Evolutionary conservation across 1,284 basidiomycete species (phyloP), one percentile per base, ranked within the genome.

Genomic region (Ustilago cynodontis): DNA sequence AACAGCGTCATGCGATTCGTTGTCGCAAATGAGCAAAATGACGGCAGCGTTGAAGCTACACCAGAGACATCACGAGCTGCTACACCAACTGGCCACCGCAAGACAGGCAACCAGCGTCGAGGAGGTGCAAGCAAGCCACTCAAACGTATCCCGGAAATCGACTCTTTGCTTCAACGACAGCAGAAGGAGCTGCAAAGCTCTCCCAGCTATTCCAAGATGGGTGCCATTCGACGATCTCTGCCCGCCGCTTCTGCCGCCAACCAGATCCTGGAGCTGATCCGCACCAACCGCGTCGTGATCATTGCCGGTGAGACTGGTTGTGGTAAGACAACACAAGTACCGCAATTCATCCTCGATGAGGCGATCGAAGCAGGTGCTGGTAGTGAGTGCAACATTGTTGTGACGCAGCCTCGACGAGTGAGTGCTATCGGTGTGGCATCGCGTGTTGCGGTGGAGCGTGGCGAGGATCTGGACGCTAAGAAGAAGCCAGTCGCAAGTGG

Each of bases 331-430:
- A 87, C 87, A 22, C 82, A 87, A 91, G 91, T 95, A 18, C 94
- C 94, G 16, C 94, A 96, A 83, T 95, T 94, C 78, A 77, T 87
- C n/a, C 78, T 87, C 33, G 95, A 98, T 82, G 90, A 89, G 65
- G 89, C 93, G 52, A 95, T 97, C 66, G 78, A 87, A 9, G 86
- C 88, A 0, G 88, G 89, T 6, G 86, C 87, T 33, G 94, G 94
- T 11, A 90, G 91, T 14, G 88, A 88, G 35, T 91, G 91, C 43
- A 93, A 90, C 24, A 94, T 98, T 59, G 88, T 98, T 50, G 89
- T 96, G 14, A 97, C 95, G 2, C 95, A 98, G 83, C 95, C 95
- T 16, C 90, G 95, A 24, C 90, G 94, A 81, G 90, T 98, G 14
- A 93, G 93, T 26, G 95, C 95, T 0, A 91, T 96, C 70, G 93